Evolutionary conservation across 148 eudicot genomes (phyloP), one percentile per base, ranked within the genome.

Genomic region (Fagopyrum tataricum): DNA sequence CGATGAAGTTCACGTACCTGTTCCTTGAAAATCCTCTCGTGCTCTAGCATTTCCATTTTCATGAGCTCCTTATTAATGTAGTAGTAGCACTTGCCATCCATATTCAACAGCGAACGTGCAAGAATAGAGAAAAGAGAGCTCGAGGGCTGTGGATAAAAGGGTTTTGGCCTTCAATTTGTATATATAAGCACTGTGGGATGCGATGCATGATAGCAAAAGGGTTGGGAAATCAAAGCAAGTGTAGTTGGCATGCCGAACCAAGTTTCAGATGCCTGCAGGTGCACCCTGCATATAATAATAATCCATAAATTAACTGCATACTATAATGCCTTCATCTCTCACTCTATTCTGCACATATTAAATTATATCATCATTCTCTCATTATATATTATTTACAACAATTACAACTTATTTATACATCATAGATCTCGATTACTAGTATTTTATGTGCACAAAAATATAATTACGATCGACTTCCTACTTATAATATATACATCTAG

Each of bases 21-120:
- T 55, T 91, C 86, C 82, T 83, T 85, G 84, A 95, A 95, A 53
- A 84, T 85, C 78, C 90, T 88, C 75, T 95, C 97, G 75, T 95
- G 99, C 81, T 92, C 88, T 61, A 95, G 78, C 90, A 95, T 95
- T 11, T 90, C 97, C 88, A 84, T 84, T 79, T 84, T 89, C 97
- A 95, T 85, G 80, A 61, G 74, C 71, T 92, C 91, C 80, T 79
- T 96, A 31, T 90, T 87, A 76, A 91, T 77, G 14, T 85, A 80
- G 9, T 64, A 37, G 43, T 31, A 37, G 39, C 0, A 43, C 69
- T 64, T 64, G 20, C 15, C 43, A 37, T 64, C 69, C 69, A 64
- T 64, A 59, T 59, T 58, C 64, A 58, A 1, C 64, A 23, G 64
- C 64, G n/a, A n/a, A n/a, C n/a, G n/a, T n/a, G n/a, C n/a, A n/a